These are phyloP conservation scores for Verticillium klebahnii DNA, from an alignment of 2,329 filamentous ascomycete species.

Conservation along the genomic window DNA sequence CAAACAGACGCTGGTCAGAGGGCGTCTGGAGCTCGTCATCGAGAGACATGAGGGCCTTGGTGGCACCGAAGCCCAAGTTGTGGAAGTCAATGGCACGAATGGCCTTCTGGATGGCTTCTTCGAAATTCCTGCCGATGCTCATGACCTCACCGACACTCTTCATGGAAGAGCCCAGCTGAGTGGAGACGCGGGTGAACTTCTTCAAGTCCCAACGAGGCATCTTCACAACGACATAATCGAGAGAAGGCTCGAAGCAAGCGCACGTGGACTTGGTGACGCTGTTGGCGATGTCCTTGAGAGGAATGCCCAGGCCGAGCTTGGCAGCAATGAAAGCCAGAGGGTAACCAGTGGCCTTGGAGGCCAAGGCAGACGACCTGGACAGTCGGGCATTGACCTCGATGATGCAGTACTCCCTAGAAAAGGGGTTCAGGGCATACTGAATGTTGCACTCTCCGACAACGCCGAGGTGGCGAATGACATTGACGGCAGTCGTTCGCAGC, in stretches of 20 bases:
- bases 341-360: slow-evolving; percentile 96
- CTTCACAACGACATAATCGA: slow-evolving; percentile 98
- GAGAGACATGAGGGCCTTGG: slow-evolving; percentile 87
- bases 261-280: slow-evolving; percentile 93
- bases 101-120: slow-evolving; percentile 97
- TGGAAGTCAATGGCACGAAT: slow-evolving; percentile 93
- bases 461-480: slow-evolving; percentile 93
- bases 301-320: slow-evolving; percentile 91
- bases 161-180: slow-evolving; percentile 95
- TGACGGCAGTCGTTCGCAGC: slow-evolving; percentile 93
- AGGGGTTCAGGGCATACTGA: slow-evolving; percentile 94
- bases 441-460: slow-evolving; percentile 99
- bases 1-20: slow-evolving; percentile 94
- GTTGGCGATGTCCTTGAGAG: slow-evolving; percentile 94
- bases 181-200: slow-evolving; percentile 97
- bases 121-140: slow-evolving; percentile 94
- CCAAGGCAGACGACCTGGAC: slow-evolving; percentile 89
- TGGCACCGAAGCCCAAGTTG: slow-evolving; percentile 93
- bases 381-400: slow-evolving; percentile 98
- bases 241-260: slow-evolving; percentile 95
- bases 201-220: slow-evolving; percentile 98
- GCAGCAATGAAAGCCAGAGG: slow-evolving; percentile 94
- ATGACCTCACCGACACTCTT: slow-evolving; percentile 99
- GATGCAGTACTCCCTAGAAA: slow-evolving; percentile 95
- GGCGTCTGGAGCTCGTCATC: slow-evolving; percentile 95